Evolutionary conservation across 768 basidiomycete species (phyloP), one percentile per base, ranked within the genome.

Genomic region (Trametes cingulata): DNA sequence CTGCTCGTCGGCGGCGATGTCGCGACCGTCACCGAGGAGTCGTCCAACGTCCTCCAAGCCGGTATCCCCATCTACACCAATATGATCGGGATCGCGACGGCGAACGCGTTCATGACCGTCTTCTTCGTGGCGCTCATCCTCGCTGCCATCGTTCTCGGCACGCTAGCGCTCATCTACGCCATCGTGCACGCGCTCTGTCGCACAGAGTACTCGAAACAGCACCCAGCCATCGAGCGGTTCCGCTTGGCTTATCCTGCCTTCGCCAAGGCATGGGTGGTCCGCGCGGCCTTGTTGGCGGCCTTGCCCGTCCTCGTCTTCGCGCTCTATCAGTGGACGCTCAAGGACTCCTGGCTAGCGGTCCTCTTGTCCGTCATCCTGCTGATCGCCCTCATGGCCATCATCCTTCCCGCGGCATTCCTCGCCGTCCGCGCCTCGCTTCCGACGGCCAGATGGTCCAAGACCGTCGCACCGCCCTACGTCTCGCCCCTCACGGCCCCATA

Each of bases 61-160:
- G 95, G 93, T 20, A 74, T 96, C 22, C 92, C 93, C 4, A 88
- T 91, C 33, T 95, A 87, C 66, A 85, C 85, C 62, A 93, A 89
- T 68, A 82, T 84, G 14, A 73, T 91, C 24, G 83, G 86, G 54
- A 89, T 98, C 58, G 85, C 90, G 10, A 88, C 87, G 0, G 89
- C 88, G 55, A 95, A 97, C 74, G 89, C 89, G 7, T 97, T 93
- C 75, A 90, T 91, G 82, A 95, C 93, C 5, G 76, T 87, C n/a
- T 95, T 97, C 73, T 75, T 95, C 43, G 77, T 83, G 47, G 77
- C 79, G 10, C 80, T 98, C 66, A 84, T 92, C 53, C 69, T 91
- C 36, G 73, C 87, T 58, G 87, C 84, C 15, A 82, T 92, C 62
- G 74, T 82, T 15, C 43, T 83, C 14, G 81, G 71, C 0, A 62